These are phyloP conservation scores for Rhodosporidiobolus sp. DNA, from an alignment of 768 basidiomycete genomes.

Conservation along the genomic window DNA sequence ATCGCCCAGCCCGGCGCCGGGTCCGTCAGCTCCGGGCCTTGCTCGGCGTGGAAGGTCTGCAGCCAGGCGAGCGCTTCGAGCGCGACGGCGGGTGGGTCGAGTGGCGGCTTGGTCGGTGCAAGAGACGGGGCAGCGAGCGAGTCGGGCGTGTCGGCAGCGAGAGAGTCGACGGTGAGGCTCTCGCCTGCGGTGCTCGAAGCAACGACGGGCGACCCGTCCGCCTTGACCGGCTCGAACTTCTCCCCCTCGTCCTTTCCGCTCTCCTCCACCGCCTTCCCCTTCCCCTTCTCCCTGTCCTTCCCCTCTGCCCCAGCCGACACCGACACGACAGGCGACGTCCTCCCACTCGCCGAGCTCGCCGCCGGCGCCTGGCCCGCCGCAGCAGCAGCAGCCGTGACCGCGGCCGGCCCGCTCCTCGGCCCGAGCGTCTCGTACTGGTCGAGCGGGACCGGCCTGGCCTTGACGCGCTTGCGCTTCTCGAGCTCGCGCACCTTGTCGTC, in stretches of 20 bases:
- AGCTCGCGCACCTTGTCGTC: constrained; percentile 81
- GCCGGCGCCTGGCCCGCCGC: constrained; percentile 9
- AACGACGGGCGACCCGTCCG: too few species aligned
- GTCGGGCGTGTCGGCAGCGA: not conserved
- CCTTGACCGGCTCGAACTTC: not conserved
- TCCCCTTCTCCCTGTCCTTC: not conserved
- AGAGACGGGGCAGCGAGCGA: not conserved
- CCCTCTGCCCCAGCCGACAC: not conserved
- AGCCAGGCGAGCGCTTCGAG: constrained; percentile 78
- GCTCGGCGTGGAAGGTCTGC: constrained; percentile 63
- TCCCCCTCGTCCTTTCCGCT: not conserved
- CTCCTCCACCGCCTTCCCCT: not conserved
- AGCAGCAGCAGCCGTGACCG: not conserved
- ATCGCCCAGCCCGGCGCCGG: constrained; percentile 66
- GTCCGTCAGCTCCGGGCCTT: constrained; percentile 53
- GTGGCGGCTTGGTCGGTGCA: constrained; percentile 16
- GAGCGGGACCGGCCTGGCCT: constrained; percentile 78
- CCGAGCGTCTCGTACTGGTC: constrained; percentile 62
- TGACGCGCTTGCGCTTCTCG: constrained; percentile 77
- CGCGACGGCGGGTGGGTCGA: constrained; percentile 69
- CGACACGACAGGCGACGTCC: not conserved
- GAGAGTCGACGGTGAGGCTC: too few species aligned
- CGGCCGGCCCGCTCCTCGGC: not conserved
- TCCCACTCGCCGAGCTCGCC: not conserved
- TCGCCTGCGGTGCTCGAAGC: too few species aligned